These are phyloP conservation scores for Vicia faba DNA, from an alignment of 306 rosid genomes.

Conservation along the genomic window DNA sequence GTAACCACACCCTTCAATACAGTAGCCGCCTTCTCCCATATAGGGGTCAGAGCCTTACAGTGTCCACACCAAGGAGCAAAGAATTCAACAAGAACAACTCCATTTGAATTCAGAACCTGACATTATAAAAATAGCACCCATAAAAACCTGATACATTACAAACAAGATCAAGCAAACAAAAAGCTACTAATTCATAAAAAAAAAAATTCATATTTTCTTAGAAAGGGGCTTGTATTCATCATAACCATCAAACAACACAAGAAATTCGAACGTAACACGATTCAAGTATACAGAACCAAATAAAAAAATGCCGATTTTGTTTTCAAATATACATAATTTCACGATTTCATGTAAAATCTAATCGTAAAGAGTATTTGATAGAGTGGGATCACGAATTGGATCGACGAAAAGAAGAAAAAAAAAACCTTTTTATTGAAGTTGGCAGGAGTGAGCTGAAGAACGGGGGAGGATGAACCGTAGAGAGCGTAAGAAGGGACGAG, in stretches of 20 bases:
- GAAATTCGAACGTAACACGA: background rate
- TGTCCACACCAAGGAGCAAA: slow-evolving; percentile 99
- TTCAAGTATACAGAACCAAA: background rate
- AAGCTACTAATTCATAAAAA: slow-evolving; percentile 1
- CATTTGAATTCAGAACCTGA: slow-evolving; percentile 93
- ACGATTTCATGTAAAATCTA: slow-evolving; percentile 18
- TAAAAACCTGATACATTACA: slow-evolving; percentile 23
- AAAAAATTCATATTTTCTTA: too few species aligned
- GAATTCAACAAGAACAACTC: slow-evolving; percentile 92
- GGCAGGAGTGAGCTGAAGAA: slow-evolving; percentile 84
- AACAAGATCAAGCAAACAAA: slow-evolving; percentile 12
- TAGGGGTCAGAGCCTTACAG: slow-evolving; percentile 87
- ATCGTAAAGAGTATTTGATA: slow-evolving; percentile 9
- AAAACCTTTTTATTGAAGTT: slow-evolving; percentile 93
- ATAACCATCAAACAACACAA: too few species aligned
- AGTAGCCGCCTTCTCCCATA: slow-evolving; percentile 93
- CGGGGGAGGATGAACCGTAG: slow-evolving; percentile 90
- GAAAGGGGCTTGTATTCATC: too few species aligned
- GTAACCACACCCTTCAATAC: slow-evolving; percentile 90
- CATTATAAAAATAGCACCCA: slow-evolving; percentile 29
- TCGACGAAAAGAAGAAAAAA: too few species aligned
- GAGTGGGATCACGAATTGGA: slow-evolving; percentile 31
- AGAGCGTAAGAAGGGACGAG: slow-evolving; percentile 63
- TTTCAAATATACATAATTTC: slow-evolving; percentile 32
- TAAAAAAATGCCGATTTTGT: slow-evolving; percentile 25